Percentiles rank a stretch among this genome's conserved stretches.
These are phyloP conservation scores for Evernia prunastri DNA, from an alignment of 495 filamentous ascomycete genomes.

Conservation along the genomic window DNA sequence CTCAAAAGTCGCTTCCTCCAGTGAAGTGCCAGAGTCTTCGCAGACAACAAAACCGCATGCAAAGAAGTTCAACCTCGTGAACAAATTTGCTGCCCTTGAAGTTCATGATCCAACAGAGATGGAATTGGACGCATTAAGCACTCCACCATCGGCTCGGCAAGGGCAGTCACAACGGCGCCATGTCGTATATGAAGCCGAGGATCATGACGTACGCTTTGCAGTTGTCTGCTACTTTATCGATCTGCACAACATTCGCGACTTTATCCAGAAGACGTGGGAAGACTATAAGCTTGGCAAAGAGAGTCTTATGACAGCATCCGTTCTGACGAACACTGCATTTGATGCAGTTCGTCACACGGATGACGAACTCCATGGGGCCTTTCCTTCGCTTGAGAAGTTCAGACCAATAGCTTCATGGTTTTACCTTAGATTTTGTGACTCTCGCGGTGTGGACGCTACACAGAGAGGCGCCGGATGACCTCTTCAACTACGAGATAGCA, in stretches of 20 bases:
- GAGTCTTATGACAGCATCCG: constrained; percentile 32
- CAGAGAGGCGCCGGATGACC: constrained; percentile 3
- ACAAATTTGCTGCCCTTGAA: constrained; percentile 33
- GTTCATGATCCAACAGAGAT: constrained; percentile 32
- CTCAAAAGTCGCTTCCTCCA: constrained; percentile 12
- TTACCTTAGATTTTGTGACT: not conserved
- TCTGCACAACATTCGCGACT: constrained; percentile 28
- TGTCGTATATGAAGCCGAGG: constrained; percentile 31
- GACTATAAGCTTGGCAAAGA: constrained; percentile 33
- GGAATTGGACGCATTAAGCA: not conserved
- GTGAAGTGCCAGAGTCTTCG: constrained; percentile 10
- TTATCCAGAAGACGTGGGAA: constrained; percentile 30
- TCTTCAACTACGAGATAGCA: constrained; percentile 5
- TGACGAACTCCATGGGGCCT: constrained; percentile 24
- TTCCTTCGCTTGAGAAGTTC: constrained; percentile 14
- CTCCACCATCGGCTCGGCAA: not conserved
- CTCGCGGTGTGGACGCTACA: not conserved
- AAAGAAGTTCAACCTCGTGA: constrained; percentile 14
- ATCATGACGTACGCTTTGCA: constrained; percentile 30
- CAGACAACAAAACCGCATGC: not conserved
- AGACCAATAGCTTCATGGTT: not conserved
- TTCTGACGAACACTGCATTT: constrained; percentile 33
- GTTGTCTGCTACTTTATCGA: constrained; percentile 31
- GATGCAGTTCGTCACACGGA: constrained; percentile 27
- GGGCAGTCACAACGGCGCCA: not conserved